Conservation (phyloP, 495 filamentous ascomycete genomes). For the Penicillium lividum region DNA sequence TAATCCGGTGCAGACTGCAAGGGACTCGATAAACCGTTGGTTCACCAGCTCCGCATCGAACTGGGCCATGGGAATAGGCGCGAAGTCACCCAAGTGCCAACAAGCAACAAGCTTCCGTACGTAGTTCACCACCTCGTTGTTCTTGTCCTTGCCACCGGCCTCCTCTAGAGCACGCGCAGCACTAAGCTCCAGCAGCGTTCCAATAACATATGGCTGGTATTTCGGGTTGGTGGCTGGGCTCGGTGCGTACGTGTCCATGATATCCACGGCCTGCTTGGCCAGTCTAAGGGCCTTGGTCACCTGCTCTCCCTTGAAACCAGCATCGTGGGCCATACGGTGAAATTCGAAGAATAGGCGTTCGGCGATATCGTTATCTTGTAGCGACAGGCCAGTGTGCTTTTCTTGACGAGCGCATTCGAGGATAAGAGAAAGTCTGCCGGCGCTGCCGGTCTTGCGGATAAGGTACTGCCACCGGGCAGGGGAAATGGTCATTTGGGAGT, state of each 20-base stretch:
- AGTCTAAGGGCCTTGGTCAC: conserved; percentile 40
- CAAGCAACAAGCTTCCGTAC: conserved; percentile 32
- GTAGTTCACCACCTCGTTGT: conserved; percentile 38
- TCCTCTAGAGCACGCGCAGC: conserved; percentile 39
- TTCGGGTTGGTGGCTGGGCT: conserved; percentile 31
- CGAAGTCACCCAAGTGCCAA: conserved; percentile 15
- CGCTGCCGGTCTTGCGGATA: conserved; percentile 38
- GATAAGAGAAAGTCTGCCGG: conserved; percentile 46
- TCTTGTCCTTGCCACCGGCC: conserved; percentile 30
- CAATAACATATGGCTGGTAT: conserved; percentile 42
- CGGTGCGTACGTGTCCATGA: conserved; percentile 46
- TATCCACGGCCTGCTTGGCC: conserved; percentile 48
- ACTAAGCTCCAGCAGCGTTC: conserved; percentile 45
- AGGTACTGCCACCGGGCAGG: conserved; percentile 36
- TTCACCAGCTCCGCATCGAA: conserved; percentile 13
- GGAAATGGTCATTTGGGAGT: conserved; percentile 39
- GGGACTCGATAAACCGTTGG: conserved; percentile 29
- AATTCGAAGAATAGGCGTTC: conserved; percentile 51
- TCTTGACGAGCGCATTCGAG: conserved; percentile 54
- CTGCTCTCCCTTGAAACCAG: conserved; percentile 41
- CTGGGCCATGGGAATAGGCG: conserved; percentile 10
- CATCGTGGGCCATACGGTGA: conserved; percentile 47
- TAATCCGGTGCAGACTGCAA: conserved; percentile 37
- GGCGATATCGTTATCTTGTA: conserved; percentile 44
- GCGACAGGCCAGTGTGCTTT: conserved; percentile 50